A percentile compares a stretch with the other conserved stretches of the same genome.
phyloP scores from a whole-genome alignment of 306 rosid genomes.

The Citrullus mucosospermus region DNA sequence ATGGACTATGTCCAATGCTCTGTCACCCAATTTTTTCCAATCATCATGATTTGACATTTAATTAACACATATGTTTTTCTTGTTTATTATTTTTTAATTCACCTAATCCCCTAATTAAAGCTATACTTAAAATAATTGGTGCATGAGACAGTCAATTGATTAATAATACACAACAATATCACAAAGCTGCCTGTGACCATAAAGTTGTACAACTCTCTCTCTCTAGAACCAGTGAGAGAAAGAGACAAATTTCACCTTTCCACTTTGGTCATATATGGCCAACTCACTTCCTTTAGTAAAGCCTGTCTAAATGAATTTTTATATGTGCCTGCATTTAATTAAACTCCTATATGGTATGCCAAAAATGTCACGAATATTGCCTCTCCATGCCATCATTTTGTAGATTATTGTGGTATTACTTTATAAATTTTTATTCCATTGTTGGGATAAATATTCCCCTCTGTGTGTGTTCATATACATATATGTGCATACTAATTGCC shows the following conservation, averaged over 20 bases:
- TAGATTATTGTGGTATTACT: background rate
- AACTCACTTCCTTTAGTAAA: background rate
- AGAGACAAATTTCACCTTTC: conserved; percentile 3
- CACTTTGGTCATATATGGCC: background rate
- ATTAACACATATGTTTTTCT: background rate
- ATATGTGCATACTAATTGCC: background rate
- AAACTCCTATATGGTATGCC: background rate
- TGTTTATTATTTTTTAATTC: background rate
- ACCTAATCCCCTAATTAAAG: background rate
- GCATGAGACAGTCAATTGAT: background rate
- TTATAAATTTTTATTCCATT: no score
- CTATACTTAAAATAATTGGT: background rate
- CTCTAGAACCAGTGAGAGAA: background rate
- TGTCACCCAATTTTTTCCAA: background rate
- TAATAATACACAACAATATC: background rate
- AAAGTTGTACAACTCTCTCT: background rate
- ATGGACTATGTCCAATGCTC: background rate
- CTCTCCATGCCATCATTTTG: background rate
- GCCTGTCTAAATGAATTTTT: background rate
- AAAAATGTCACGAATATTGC: background rate
- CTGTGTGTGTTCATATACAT: no score
- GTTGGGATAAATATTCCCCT: no score
- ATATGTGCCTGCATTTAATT: background rate
- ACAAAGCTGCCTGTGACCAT: background rate
- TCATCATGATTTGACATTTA: background rate